Evolutionary conservation across 2,329 filamentous ascomycete species (phyloP), one percentile per base, ranked within the genome.

Genomic region (Scytalidium lignicola): DNA sequence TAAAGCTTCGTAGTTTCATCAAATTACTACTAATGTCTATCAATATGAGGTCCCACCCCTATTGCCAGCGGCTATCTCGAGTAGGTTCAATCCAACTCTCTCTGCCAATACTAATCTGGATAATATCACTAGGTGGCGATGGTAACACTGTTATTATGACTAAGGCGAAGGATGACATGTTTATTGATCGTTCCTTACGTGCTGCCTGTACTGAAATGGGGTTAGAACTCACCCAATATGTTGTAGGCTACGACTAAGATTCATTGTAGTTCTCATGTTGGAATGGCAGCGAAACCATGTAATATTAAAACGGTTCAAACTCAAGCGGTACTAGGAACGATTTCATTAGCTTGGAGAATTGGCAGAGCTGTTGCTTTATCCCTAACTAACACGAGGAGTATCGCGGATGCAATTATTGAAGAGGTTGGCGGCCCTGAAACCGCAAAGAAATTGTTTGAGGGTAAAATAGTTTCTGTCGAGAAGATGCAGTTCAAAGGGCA

Each of bases 391-490:
- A 80, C 79, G 50, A 70, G 70, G 6, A 72, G 63, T 15, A 76
- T 83, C 1, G 78, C 78, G 1, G 77, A 82, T 63, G 70, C 70
- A 1, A 82, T 84, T 52, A 71, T 84, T 15, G 68, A 74, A 0
- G 78, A 80, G 60, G 77, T 75, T 23, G 80, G 79, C 6, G 80
- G 79, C 0, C 55, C 67, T 0, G 67, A 67, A 2, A 71, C 73
- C 0, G 80, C 77, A 2, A 76, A 70, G 52, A 73, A 84, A 9
- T 57, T 85, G n/a, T 83, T 77, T 67, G 74, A 78, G 51, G 82
- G 82, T 23, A 85, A 85, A 65, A 82, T 85, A 54, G 70, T 81
- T 9, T 73, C 74, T 2, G 80, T 85, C 0, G 74, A 82, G 61
- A 67, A 79, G 40, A 72, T 71, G 0, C 59, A 82, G 42, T 72